Evolutionary conservation across 2,329 filamentous ascomycete genomes (phyloP).

Genomic region (Ophiostoma angusticollis): DNA sequence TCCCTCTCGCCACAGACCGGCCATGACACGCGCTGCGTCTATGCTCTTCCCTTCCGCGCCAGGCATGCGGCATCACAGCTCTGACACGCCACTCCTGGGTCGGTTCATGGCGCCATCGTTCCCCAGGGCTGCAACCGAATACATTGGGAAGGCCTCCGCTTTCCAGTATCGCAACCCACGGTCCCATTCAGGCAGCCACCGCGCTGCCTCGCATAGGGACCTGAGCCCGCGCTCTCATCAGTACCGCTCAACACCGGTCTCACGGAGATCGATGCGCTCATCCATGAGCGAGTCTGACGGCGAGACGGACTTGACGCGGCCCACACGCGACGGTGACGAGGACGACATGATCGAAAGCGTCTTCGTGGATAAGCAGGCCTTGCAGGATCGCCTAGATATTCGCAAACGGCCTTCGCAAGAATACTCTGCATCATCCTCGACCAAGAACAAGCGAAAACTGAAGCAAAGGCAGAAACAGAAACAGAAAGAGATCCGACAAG

Average conservation of each 20-base stretch:
- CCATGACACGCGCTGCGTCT: constrained; percentile 11
- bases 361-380: constrained; percentile 6
- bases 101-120: constrained; percentile 13
- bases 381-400: constrained; percentile 10
- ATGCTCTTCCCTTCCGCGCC: constrained; percentile 15
- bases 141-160: constrained; percentile 6
- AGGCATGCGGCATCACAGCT: constrained; percentile 20
- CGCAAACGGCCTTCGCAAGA: constrained; percentile 5
- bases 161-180: constrained; percentile 16
- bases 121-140: constrained; percentile 10
- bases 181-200: constrained; percentile 19
- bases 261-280: constrained; percentile 23
- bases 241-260: constrained; percentile 26
- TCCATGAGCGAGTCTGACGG: constrained; percentile 27
- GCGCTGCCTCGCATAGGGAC: constrained; percentile 18
- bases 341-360: constrained; percentile 10
- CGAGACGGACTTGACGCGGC: constrained; percentile 26
- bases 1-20: constrained; percentile 10
- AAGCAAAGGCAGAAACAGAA: constrained; percentile 1
- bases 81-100: constrained; percentile 18
- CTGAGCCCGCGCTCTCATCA: constrained; percentile 24
- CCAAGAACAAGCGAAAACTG: neutral
- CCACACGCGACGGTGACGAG: constrained; percentile 21
- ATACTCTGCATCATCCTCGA: neutral
- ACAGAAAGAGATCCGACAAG: neutral